Evolutionary conservation across 2,329 filamentous ascomycete genomes (phyloP), one percentile per base, ranked within the genome.

Genomic region (Ceratocystis lukuohia): DNA sequence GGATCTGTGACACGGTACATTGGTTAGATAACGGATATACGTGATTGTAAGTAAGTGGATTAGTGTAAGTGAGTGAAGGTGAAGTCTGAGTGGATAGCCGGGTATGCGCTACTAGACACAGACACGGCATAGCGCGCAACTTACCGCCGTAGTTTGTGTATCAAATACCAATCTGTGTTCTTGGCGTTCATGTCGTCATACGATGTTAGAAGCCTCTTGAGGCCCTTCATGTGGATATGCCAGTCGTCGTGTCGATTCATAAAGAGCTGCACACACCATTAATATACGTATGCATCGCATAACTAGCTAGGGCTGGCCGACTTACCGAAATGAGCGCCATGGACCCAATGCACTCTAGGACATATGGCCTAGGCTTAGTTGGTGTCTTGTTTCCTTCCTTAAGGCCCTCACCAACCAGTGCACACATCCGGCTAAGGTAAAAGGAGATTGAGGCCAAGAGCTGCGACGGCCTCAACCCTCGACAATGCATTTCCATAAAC

Each of bases 191-290:
- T 66, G 28, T 64, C 61, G 20, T 64, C 66, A 33, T 68, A 62
- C 1, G 66, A 63, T 17, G 64, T 61, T 5, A 68, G 59, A 17
- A 68, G 53, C 17, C 57, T 68, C 50, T 68, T 68, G 3, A 68
- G 61, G 12, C 66, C 66, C 10, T 66, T 66, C 66, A 68, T 68
- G 25, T 68, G 66, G 20, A 68, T 68, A 56, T 68, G 66, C 64
- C 64, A 68, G 46, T 68, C 66, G 33, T 68, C 64, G 28, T 68
- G 62, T 28, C 65, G 66, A 20, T 64, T 64, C 10, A 64, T 66
- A n/a, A 66, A 68, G 20, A 64, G 66, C 66, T 68, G 33, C 3
- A 37, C 20, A 22, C 15, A 57, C 17, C 62, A n/a, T 59, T 22
- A 63, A 7, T 20, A 37, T 20, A 22, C 20, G 22, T 30, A 30